Evolutionary conservation across 2,329 filamentous ascomycete genomes (phyloP).

Genomic region (Mollisia scopiformis): DNA sequence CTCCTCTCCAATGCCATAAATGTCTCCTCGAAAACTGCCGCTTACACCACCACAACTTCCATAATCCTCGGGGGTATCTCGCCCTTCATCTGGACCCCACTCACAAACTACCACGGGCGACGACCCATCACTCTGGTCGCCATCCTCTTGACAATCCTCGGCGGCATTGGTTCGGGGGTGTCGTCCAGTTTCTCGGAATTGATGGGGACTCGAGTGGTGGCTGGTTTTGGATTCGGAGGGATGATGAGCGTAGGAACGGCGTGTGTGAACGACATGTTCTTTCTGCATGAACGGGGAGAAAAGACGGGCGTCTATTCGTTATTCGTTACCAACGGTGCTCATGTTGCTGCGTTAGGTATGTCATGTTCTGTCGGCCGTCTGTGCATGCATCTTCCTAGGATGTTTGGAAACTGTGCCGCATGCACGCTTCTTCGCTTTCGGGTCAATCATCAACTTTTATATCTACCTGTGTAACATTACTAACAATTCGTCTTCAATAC

Average conservation of each 20-base stretch:
- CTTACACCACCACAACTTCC: constrained; percentile 34
- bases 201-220: constrained; percentile 31
- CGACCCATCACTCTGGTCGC: constrained; percentile 34
- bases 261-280: constrained; percentile 36
- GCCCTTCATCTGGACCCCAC: constrained; percentile 34
- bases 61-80: constrained; percentile 35
- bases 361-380: not conserved
- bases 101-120: constrained; percentile 34
- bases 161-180: constrained; percentile 29
- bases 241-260: constrained; percentile 37
- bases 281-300: constrained; percentile 34
- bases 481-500: not conserved
- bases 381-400: not conserved
- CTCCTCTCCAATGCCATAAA: constrained; percentile 29
- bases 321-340: constrained; percentile 36
- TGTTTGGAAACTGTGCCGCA: not conserved
- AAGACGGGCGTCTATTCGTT: constrained; percentile 36
- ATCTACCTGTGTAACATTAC: not conserved
- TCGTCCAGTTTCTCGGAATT: constrained; percentile 27
- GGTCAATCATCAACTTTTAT: not conserved
- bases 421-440: not conserved
- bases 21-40: constrained; percentile 27
- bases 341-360: constrained; percentile 34
- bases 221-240: constrained; percentile 34
- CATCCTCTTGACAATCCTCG: constrained; percentile 32